A percentile compares a stretch with the other conserved stretches of the same genome.
Conservation (phyloP, 805 yeast genomes). For the Kodamaea sagamina region DNA sequence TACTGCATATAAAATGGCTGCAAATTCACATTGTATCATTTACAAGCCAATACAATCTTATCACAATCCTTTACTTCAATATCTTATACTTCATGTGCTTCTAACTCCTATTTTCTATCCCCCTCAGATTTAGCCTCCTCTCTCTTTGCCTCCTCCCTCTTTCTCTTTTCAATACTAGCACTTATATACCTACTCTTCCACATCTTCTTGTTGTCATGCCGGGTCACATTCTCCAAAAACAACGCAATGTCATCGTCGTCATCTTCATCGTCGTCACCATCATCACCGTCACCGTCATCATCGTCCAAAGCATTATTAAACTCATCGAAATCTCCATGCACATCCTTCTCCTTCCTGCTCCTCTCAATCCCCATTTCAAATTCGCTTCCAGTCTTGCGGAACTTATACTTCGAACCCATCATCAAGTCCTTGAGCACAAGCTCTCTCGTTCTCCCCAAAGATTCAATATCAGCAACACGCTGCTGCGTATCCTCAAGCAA, state of each 20-base stretch:
- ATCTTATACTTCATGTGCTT: no score
- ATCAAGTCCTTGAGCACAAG: slow-evolving; percentile 68
- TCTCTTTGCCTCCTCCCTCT: slow-evolving; percentile 2
- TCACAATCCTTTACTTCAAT: no score
- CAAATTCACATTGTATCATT: no score
- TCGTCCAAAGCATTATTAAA: slow-evolving; percentile 10
- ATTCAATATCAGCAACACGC: slow-evolving; percentile 74
- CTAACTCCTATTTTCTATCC: no score
- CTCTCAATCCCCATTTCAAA: slow-evolving; percentile 16
- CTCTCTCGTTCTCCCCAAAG: slow-evolving; percentile 77
- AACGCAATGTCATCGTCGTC: slow-evolving; percentile 24
- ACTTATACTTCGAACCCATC: slow-evolving; percentile 47
- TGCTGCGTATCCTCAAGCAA: slow-evolving; percentile 64
- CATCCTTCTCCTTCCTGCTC: slow-evolving; percentile 20
- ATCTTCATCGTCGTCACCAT: slow-evolving; percentile 22
- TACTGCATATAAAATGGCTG: no score
- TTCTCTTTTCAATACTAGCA: not conserved
- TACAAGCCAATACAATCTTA: no score
- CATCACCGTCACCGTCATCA: slow-evolving; percentile 12
- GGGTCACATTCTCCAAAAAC: slow-evolving; percentile 24
- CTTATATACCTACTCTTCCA: slow-evolving; percentile 45
- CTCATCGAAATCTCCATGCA: slow-evolving; percentile 23
- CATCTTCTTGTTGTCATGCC: slow-evolving; percentile 32
- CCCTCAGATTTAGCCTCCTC: no score
- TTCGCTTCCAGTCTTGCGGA: slow-evolving; percentile 23